A percentile compares a stretch with the other conserved stretches of the same genome.
Conservation (phyloP, 1,284 basidiomycete species). For the Leccinum proliferum region DNA sequence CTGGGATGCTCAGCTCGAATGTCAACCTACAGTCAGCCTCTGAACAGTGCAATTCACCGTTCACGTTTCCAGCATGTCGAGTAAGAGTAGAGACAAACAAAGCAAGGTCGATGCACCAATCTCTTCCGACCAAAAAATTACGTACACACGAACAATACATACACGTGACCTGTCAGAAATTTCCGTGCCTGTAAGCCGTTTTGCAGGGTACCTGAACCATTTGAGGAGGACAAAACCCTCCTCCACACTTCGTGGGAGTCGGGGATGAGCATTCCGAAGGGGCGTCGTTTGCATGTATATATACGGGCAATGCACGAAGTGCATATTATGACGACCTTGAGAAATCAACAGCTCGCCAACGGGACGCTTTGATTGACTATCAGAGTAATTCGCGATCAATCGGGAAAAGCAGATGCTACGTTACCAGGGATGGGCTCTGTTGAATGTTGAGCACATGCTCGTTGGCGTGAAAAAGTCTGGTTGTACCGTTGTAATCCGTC, state of each 20-base stretch:
- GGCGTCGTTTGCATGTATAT: conserved; percentile 37
- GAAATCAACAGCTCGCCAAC: conserved; percentile 58
- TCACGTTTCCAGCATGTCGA: no score
- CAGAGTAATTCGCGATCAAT: not conserved
- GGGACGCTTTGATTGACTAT: conserved; percentile 35
- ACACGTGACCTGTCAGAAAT: no score
- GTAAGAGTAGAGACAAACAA: no score
- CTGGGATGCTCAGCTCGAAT: no score
- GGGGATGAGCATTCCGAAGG: conserved; percentile 35
- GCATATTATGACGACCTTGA: conserved; percentile 69
- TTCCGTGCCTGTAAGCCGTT: no score
- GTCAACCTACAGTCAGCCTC: no score
- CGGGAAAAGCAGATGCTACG: conserved; percentile 29
- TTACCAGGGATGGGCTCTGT: conserved; percentile 69
- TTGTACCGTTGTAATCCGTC: conserved; percentile 49
- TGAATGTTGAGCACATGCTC: conserved; percentile 1
- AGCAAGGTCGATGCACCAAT: no score
- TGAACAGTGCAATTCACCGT: no score
- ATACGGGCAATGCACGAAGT: conserved; percentile 42
- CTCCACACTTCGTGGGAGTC: not conserved
- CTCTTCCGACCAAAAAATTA: no score
- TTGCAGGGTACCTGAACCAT: no score
- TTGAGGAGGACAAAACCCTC: no score
- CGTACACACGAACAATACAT: no score
- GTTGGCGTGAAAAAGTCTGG: not conserved